phyloP scores from a whole-genome alignment of 495 filamentous ascomycete genomes.

The Aspergillus saccharolyticus region DNA sequence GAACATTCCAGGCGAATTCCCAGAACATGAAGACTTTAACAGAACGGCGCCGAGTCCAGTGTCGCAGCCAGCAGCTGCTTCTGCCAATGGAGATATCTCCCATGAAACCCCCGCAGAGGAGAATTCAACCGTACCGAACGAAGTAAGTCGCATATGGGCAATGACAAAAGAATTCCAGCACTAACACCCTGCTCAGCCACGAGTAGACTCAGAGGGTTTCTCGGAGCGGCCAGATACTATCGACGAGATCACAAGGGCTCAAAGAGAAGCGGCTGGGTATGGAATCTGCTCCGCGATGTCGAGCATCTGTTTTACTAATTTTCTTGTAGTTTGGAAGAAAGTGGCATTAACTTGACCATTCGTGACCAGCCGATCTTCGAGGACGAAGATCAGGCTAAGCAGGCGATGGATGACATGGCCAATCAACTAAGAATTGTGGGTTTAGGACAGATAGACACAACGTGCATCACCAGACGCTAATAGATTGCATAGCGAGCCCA shows the following conservation, averaged over 20 bases:
- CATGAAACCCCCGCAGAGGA: conserved; percentile 17
- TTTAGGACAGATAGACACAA: conserved; percentile 7
- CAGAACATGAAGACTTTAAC: conserved; percentile 21
- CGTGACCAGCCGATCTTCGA: conserved; percentile 89
- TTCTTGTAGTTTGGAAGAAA: conserved; percentile 54
- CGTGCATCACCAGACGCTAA: conserved; percentile 16
- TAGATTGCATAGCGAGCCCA: conserved; percentile 43
- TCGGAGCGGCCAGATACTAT: conserved; percentile 60
- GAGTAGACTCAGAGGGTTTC: conserved; percentile 58
- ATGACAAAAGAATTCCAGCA: not conserved
- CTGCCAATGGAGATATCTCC: conserved; percentile 30
- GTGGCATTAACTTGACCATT: conserved; percentile 85
- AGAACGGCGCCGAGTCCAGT: conserved; percentile 22
- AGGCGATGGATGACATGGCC: conserved; percentile 87
- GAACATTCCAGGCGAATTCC: conserved; percentile 30
- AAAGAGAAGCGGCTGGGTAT: conserved; percentile 67
- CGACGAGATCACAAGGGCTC: conserved; percentile 79
- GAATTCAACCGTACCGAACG: conserved; percentile 18
- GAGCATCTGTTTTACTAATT: not conserved
- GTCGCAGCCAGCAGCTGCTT: conserved; percentile 14
- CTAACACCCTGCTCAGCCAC: conserved; percentile 27
- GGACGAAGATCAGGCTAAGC: conserved; percentile 82
- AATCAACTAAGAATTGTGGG: conserved; percentile 69
- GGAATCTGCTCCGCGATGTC: conserved; percentile 13
- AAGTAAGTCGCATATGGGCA: conserved; percentile 19